Evolutionary conservation across 495 filamentous ascomycete species (phyloP).

Genomic region (Penicillium silybi): DNA sequence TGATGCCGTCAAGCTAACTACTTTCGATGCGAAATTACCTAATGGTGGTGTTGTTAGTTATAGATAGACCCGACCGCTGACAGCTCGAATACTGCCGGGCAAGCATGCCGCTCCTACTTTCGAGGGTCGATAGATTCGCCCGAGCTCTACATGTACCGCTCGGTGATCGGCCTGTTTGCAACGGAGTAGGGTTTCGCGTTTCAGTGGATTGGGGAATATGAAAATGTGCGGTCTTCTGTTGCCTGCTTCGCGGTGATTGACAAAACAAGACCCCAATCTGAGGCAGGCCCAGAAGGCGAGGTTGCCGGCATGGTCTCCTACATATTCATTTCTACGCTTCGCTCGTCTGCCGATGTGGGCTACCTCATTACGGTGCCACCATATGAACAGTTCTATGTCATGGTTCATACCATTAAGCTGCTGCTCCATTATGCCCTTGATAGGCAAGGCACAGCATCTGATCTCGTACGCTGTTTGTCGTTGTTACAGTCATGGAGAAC

Average conservation of each 20-base stretch:
- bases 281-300: background rate
- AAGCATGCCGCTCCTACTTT: constrained; percentile 7
- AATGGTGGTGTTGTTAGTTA: background rate
- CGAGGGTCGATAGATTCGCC: constrained; percentile 2
- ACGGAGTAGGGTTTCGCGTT: background rate
- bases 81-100: background rate
- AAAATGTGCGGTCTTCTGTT: background rate
- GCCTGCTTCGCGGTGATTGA: background rate
- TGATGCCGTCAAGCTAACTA: constrained; percentile 2
- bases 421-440: background rate
- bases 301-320: background rate
- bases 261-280: background rate
- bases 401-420: background rate
- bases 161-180: background rate
- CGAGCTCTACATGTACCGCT: background rate
- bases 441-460: background rate
- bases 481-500: no score
- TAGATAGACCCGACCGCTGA: background rate
- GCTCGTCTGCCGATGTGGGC: background rate
- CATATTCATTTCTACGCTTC: background rate
- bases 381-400: background rate
- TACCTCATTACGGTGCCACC: background rate
- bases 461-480: no score
- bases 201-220: background rate
- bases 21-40: background rate